phyloP scores from a whole-genome alignment of 768 basidiomycete genomes.

The Calvatia gigantea region DNA sequence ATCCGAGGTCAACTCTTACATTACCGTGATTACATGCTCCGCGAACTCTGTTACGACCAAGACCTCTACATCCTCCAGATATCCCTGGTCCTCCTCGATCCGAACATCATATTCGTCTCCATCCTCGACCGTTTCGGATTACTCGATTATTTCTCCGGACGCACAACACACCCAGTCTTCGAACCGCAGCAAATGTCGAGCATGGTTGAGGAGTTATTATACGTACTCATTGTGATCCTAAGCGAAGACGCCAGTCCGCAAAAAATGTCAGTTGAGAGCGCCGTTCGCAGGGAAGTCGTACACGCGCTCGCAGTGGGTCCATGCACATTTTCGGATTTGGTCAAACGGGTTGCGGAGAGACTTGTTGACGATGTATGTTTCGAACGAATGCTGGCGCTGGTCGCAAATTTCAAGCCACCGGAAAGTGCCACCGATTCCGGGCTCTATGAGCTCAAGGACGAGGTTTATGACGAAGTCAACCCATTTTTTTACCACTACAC shows the following conservation, averaged over 20 bases:
- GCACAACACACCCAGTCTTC: constrained; percentile 54
- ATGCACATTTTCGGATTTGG: constrained; percentile 85
- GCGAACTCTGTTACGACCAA: constrained; percentile 96
- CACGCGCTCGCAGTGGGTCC: constrained; percentile 89
- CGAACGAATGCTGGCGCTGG: constrained; percentile 70
- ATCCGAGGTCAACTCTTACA: constrained; percentile 94
- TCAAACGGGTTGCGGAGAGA: constrained; percentile 87
- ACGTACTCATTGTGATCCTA: constrained; percentile 81
- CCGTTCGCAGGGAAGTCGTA: constrained; percentile 81
- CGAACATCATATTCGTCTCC: constrained; percentile 74
- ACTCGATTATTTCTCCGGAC: constrained; percentile 72
- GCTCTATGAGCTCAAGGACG: constrained; percentile 84
- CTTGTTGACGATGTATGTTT: constrained; percentile 82
- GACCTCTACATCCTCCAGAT: constrained; percentile 88
- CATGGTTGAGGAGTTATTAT: constrained; percentile 92
- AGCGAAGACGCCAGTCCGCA: constrained; percentile 78
- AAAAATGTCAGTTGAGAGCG: constrained; percentile 56
- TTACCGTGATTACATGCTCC: constrained; percentile 93
- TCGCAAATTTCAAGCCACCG: constrained; percentile 81
- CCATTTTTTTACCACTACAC: constrained; percentile 97
- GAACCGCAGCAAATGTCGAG: constrained; percentile 69
- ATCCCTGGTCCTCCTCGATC: constrained; percentile 74
- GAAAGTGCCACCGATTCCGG: constrained; percentile 78
- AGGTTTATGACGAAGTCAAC: constrained; percentile 82
- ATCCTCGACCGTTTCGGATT: constrained; percentile 91